Base-by-base conservation (phyloP, 345 rosid species). In the Acer campestre region DNA sequence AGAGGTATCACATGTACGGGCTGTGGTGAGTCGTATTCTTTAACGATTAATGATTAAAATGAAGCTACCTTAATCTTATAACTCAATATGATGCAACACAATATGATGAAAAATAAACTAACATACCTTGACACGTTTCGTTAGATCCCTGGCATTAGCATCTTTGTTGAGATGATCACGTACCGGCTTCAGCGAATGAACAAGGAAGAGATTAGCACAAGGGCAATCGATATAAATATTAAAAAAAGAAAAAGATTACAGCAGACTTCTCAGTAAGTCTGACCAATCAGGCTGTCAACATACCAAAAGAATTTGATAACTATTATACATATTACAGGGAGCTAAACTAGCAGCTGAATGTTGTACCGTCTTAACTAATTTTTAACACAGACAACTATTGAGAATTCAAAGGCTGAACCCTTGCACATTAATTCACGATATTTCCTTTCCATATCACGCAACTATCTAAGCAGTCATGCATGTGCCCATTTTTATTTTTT, bases 71-170 rank as follows among this genome's bases (percentile, higher is more conserved):
- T 4, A 17, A 61, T 14, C 20, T 68, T 18, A 46, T 14, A 58
- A 46, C 63, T 56, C 23, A 48, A 23, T 35, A 73, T 38, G 63
- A 76, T 44, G 70, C 27, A 25, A n/a, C n/a, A 61, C 23, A 48
- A 23, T 35, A 73, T 38, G 63, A 76, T 44, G 70, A 17, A 75
- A 66, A 80, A 61, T 53, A 70, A 51, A n/a, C 7, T 29, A 8
- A 56, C 78, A 68, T 87, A 94, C 98, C 96, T 91, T 90, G 74
- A 92, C 92, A 58, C 88, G 89, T 78, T 87, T 90, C 80, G 89
- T 78, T 74, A 94, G 86, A 67, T 91, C 94, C 84, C 88, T 91
- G 17, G 98, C 97, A 0, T 80, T 79, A 2, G 83, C 85, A 61
- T 92, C 86, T 0, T 78, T 78, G 62, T 66, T 86, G 79, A 94